Conservation (phyloP, 805 yeast species). For the Monosporozyma siamensis region DNA sequence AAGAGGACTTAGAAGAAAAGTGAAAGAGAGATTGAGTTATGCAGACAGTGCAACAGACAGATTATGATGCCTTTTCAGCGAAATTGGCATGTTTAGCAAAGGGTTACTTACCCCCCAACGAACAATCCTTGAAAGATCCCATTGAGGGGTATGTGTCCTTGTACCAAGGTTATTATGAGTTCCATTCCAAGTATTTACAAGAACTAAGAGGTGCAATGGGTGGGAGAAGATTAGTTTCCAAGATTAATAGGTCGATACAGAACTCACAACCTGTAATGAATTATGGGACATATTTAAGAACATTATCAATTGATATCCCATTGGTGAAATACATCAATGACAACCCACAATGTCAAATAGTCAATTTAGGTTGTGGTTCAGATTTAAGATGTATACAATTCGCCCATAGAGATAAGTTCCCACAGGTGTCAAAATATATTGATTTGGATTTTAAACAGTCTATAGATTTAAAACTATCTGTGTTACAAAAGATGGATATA, state of each 20-base stretch:
- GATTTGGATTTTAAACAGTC: slow-evolving; percentile 47
- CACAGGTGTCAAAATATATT: slow-evolving; percentile 29
- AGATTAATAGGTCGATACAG: slow-evolving; percentile 13
- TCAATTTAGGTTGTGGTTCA: slow-evolving; percentile 62
- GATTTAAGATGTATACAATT: slow-evolving; percentile 45
- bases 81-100: slow-evolving; percentile 43
- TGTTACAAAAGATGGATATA: slow-evolving; percentile 5
- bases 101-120: slow-evolving; percentile 37
- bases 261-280: slow-evolving; percentile 56
- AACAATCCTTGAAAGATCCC: neutral
- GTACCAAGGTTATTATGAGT: slow-evolving; percentile 9
- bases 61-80: slow-evolving; percentile 62
- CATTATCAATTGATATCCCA: slow-evolving; percentile 41
- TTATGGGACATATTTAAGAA: slow-evolving; percentile 59
- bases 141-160: slow-evolving; percentile 4
- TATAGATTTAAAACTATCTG: slow-evolving; percentile 33
- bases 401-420: slow-evolving; percentile 16
- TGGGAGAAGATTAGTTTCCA: slow-evolving; percentile 15
- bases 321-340: slow-evolving; percentile 34
- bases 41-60: slow-evolving; percentile 35
- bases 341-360: slow-evolving; percentile 36
- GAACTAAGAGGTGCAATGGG: slow-evolving; percentile 5
- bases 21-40: no score
- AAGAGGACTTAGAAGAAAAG: no score
- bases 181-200: slow-evolving; percentile 18